Base-by-base conservation (phyloP, 345 rosid genomes). In the Brassica rapa region DNA sequence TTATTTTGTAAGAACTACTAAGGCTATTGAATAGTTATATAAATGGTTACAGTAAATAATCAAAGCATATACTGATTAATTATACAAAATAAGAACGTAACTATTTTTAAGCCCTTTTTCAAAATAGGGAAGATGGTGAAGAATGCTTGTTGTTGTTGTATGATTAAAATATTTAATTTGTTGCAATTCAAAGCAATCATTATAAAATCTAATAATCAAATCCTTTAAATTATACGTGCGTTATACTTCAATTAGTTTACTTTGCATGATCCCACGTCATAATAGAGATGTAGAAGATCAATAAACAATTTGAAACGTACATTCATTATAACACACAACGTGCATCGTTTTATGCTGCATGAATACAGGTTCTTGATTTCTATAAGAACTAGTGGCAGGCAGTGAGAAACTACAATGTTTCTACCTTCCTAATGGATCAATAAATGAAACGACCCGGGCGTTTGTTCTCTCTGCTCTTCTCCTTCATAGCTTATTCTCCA, bases 401-500 rank as follows among this genome's bases (percentile, higher is more conserved):
- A n/a, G 21, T n/a, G 56, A 51, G 56, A 51, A 51, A 51, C 56
- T 51, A 51, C 56, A n/a, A 51, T n/a, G 8, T 51, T 51, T n/a
- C 56, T n/a, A 51, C 21, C 21, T n/a, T 51, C 56, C 21, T 51
- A 51, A 51, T 51, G 56, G 56, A 51, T 5, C 19, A n/a, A 51
- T 51, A 51, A 51, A n/a, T n/a, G 8, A 51, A 51, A 51, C 5
- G 21, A n/a, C 19, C 21, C 19, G n/a, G 56, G 56, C 8, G 56
- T 51, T n/a, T 51, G 56, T 51, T 51, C 56, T 51, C 80, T 97
- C 98, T 51, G 93, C 97, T 37, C 93, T 94, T 81, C 93, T 94
- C 70, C 91, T 92, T 14, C 96, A 94, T 87, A 92, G 97, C 83
- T 88, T 97, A 30, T 92, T 92, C 81, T 85, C 97, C 6, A 90